These are phyloP conservation scores for Petunia secreta DNA, from an alignment of 257 asterid genomes.

Conservation along the genomic window DNA sequence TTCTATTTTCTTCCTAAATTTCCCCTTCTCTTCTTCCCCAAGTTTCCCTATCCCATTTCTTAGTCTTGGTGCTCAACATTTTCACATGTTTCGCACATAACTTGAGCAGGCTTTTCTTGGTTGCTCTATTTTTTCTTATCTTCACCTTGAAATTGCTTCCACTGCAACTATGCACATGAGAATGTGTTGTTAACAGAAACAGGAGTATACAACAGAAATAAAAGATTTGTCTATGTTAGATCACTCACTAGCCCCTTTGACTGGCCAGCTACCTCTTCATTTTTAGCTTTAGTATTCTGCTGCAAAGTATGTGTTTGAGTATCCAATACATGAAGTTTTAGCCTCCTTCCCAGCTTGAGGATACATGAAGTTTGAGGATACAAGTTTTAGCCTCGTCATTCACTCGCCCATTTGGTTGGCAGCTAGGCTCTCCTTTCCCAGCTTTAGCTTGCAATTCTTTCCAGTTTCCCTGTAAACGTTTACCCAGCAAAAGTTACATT, in stretches of 20 bases:
- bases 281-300: slow-evolving; percentile 56
- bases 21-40: too few species aligned
- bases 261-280: slow-evolving; percentile 40
- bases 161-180: slow-evolving; percentile 59
- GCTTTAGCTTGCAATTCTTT: slow-evolving; percentile 62
- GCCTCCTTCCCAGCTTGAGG: too few species aligned
- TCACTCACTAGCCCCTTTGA: slow-evolving; percentile 50
- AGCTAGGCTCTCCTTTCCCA: slow-evolving; percentile 43
- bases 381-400: slow-evolving; percentile 28
- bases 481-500: slow-evolving; percentile 26
- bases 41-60: too few species aligned
- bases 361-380: background rate
- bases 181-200: slow-evolving; percentile 14
- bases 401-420: slow-evolving; percentile 46
- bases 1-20: too few species aligned
- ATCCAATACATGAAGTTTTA: slow-evolving; percentile 13
- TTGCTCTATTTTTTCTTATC: slow-evolving; percentile 41
- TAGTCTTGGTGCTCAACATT: slow-evolving; percentile 28
- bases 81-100: slow-evolving; percentile 37
- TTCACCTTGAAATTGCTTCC: slow-evolving; percentile 59
- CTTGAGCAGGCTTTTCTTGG: slow-evolving; percentile 33
- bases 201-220: slow-evolving; percentile 18
- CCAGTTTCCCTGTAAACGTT: slow-evolving; percentile 68
- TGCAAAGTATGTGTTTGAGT: slow-evolving; percentile 44
- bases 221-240: slow-evolving; percentile 20